phyloP scores from a whole-genome alignment of 306 rosid species.

The Sophora flavescens region DNA sequence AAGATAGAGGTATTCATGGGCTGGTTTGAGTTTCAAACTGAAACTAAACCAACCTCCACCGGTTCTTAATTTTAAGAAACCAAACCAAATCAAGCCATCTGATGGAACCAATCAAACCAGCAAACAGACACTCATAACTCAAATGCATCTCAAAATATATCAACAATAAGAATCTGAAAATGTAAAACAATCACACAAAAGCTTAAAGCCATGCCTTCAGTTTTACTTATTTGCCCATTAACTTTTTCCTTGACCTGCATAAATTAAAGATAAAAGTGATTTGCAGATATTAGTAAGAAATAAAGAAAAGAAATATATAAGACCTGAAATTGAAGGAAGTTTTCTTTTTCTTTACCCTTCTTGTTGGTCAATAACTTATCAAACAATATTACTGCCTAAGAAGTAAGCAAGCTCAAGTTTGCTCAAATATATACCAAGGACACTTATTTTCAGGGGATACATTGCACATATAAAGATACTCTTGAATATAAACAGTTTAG shows the following conservation, averaged over 20 bases:
- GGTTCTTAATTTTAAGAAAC: conserved; percentile 19
- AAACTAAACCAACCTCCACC: not conserved
- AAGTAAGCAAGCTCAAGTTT: conserved; percentile 23
- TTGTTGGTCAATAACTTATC: conserved; percentile 30
- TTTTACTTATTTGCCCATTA: conserved; percentile 47
- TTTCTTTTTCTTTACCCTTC: conserved; percentile 15
- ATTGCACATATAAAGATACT: conserved; percentile 21
- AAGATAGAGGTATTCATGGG: conserved; percentile 2
- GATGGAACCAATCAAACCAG: conserved; percentile 8
- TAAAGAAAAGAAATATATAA: conserved; percentile 2
- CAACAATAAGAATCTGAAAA: not conserved
- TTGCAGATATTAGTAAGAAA: not conserved
- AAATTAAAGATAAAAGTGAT: conserved; percentile 40
- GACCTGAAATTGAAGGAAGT: conserved; percentile 18
- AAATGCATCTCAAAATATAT: conserved; percentile 15
- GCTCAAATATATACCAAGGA: not conserved
- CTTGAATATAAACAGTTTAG: not conserved
- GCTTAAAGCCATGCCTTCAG: conserved; percentile 54
- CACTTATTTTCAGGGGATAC: conserved; percentile 24
- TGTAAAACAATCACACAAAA: conserved; percentile 19
- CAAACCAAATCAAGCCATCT: conserved; percentile 2
- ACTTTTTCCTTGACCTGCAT: conserved; percentile 63
- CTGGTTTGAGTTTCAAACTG: conserved; percentile 14
- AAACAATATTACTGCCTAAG: not conserved
- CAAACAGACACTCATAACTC: conserved; percentile 18